Evolutionary conservation across 768 basidiomycete species (phyloP), one percentile per base, ranked within the genome.

Genomic region (Termitomyces sp.): DNA sequence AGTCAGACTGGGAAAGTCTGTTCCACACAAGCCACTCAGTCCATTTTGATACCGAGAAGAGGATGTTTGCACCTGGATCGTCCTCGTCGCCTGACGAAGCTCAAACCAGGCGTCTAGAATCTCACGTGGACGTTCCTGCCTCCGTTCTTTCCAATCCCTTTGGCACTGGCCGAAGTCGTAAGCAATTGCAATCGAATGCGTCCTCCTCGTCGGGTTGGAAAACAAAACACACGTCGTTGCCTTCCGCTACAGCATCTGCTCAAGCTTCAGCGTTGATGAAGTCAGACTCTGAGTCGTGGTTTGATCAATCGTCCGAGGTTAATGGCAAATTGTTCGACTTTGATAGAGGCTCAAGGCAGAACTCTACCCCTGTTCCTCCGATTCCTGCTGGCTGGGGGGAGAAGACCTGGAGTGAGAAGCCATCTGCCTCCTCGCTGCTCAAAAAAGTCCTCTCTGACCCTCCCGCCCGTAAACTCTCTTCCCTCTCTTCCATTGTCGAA

Each of bases 131-230:
- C 2, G n/a, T 50, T 14, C 53, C 45, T 45, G 23, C 37, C 2
- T 50, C 54, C 10, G 30, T 15, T 46, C 48, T 47, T 21, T 37
- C 51, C 8, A 50, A 53, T 14, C 26, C 43, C 17, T 26, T 23
- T 30, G 62, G 58, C n/a, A 53, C 47, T 31, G 51, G 48, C 44
- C 55, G 62, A 14, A 59, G 53, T 17, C 64, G 55, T 43, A 54
- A 38, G 15, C 54, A 56, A 50, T 55, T 56, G 3, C 50, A 54
- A 17, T 51, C 62, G 17, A 49, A 55, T 26, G 62, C 42, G 3
- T 49, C 62, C 8, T 56, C 62, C 8, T 56, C 60, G 4, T 64
- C 63, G 9, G 65, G 60, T n/a, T 66, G 63, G 65, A 63, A 62
- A 38, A 50, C 53, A 3, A 64, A 60, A 45, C 41, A 60, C n/a